A percentile compares a stretch with the other conserved stretches of the same genome.
phyloP scores from a whole-genome alignment of 192 early-diverging fungal species.

The Podila horticola region DNA sequence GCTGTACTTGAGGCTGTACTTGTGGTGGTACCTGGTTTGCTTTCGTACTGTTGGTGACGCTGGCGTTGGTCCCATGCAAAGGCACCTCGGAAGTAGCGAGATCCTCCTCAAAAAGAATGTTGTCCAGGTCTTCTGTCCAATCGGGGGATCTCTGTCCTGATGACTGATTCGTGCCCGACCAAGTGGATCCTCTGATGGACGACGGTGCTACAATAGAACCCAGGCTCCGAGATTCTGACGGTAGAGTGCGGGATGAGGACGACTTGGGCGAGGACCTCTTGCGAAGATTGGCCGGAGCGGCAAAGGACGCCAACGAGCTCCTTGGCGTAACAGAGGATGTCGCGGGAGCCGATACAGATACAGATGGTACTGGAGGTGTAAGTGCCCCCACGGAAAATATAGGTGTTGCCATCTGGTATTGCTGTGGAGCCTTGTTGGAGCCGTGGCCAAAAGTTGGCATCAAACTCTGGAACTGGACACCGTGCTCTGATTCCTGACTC shows the following conservation, averaged over 20 bases:
- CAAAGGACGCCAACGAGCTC: slow-evolving; percentile 18
- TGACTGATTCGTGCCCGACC: too few species aligned
- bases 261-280: slow-evolving; percentile 10
- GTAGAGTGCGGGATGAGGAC: neutral
- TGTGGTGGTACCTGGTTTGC: too few species aligned
- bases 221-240: neutral
- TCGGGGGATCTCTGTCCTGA: slow-evolving; percentile 11
- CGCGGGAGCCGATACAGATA: slow-evolving; percentile 5
- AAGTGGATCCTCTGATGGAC: too few species aligned
- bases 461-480: slow-evolving; percentile 33
- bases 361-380: neutral
- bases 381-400: neutral
- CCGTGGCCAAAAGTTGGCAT: slow-evolving; percentile 14
- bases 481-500: slow-evolving; percentile 2
- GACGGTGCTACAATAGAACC: too few species aligned
- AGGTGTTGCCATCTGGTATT: neutral
- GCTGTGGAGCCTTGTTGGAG: neutral
- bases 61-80: neutral
- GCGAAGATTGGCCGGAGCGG: slow-evolving; percentile 24
- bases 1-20: neutral
- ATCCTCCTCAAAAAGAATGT: slow-evolving; percentile 13
- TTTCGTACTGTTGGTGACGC: neutral
- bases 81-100: neutral
- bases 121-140: slow-evolving; percentile 24
- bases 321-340: slow-evolving; percentile 13